Evolutionary conservation across 2,329 filamentous ascomycete genomes (phyloP).

Genomic region (Hymenoscyphus fraxineus): DNA sequence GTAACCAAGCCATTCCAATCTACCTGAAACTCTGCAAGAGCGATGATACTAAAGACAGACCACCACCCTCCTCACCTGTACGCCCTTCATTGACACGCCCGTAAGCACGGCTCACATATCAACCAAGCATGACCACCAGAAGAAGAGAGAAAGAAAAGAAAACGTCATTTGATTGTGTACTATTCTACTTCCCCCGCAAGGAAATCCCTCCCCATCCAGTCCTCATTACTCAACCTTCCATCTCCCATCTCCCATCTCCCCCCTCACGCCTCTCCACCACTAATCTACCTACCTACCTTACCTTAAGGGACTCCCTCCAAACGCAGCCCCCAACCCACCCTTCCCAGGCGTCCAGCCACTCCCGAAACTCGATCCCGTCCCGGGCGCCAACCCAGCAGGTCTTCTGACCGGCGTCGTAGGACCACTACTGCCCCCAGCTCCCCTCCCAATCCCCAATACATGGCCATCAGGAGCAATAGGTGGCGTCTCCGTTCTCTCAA

Average conservation of each 20-base stretch:
- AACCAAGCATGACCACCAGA: background rate
- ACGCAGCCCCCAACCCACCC: slow-evolving; percentile 28
- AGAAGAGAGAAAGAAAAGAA: background rate
- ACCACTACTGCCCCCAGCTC: slow-evolving; percentile 17
- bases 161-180: background rate
- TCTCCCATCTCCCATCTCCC: background rate
- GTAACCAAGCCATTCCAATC: too few relatives aligned
- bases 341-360: slow-evolving; percentile 46
- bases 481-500: slow-evolving; percentile 51
- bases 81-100: too few relatives aligned
- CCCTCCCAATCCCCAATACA: background rate
- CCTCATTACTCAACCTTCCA: background rate
- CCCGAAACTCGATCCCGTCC: slow-evolving; percentile 23
- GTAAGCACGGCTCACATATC: background rate
- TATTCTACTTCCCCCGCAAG: background rate
- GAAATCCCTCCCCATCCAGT: background rate
- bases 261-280: background rate
- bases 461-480: slow-evolving; percentile 41
- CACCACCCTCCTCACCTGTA: too few relatives aligned
- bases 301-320: slow-evolving; percentile 27
- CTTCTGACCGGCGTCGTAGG: slow-evolving; percentile 49
- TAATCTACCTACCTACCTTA: background rate
- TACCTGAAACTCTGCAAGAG: too few relatives aligned
- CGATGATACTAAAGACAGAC: too few relatives aligned
- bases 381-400: slow-evolving; percentile 36